These are phyloP conservation scores for Backusella circina DNA, from an alignment of 192 early-diverging fungal genomes.

Conservation along the genomic window DNA sequence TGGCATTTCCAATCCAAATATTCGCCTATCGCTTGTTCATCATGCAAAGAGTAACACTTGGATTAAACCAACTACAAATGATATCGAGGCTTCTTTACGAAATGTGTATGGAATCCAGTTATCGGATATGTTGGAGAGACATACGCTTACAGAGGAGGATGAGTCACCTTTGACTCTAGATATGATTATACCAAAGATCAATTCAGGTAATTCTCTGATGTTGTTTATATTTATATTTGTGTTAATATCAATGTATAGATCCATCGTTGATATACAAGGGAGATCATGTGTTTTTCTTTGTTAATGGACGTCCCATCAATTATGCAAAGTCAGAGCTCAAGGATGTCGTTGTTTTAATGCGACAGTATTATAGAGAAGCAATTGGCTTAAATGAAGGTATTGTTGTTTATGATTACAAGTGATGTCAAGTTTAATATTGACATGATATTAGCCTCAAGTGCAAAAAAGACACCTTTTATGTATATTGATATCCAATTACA, in stretches of 20 bases:
- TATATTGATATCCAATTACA: constrained; percentile 12
- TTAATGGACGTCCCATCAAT: constrained; percentile 35
- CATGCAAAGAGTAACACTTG: neutral
- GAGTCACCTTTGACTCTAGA: neutral
- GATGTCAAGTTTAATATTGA: neutral
- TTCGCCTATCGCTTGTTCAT: constrained; percentile 25
- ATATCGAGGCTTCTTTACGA: constrained; percentile 10
- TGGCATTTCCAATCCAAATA: constrained; percentile 24
- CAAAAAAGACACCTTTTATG: constrained; percentile 21
- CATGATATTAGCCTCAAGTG: neutral
- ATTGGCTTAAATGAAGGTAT: constrained; percentile 7
- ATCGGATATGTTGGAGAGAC: constrained; percentile 12
- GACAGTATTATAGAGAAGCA: constrained; percentile 14
- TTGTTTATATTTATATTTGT: too few species aligned
- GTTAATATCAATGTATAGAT: constrained; percentile 16
- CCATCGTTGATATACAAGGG: constrained; percentile 18
- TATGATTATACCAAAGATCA: constrained; percentile 14
- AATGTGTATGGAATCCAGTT: constrained; percentile 14
- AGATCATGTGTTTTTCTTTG: constrained; percentile 33
- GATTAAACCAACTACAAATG: constrained; percentile 25
- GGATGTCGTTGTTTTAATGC: constrained; percentile 23
- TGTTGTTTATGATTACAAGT: neutral
- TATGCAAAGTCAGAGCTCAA: constrained; percentile 28
- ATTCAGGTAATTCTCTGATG: constrained; percentile 18
- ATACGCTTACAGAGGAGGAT: neutral